Percentiles rank a stretch among this genome's conserved stretches.
These are phyloP conservation scores for Dactylellina leptospora DNA, from an alignment of 2,329 filamentous ascomycete species.

Conservation along the genomic window DNA sequence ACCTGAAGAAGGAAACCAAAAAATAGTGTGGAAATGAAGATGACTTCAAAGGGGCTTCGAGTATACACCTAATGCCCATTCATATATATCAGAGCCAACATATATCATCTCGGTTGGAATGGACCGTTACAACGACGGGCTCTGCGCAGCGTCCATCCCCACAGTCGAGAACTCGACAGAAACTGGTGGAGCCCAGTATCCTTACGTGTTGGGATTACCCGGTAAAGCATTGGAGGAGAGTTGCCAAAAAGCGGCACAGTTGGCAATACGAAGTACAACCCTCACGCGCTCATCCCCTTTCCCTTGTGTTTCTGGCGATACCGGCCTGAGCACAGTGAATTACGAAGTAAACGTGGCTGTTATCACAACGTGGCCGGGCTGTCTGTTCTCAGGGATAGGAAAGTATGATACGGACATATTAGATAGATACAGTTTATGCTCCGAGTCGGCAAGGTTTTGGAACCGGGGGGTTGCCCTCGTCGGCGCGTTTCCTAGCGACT, in stretches of 20 bases:
- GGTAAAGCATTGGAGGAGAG: conserved; percentile 6
- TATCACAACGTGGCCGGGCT: conserved; percentile 35
- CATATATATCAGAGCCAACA: too few relatives aligned
- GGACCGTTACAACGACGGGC: too few relatives aligned
- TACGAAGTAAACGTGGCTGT: conserved; percentile 21
- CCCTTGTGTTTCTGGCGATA: not conserved
- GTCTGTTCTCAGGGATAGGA: conserved; percentile 24
- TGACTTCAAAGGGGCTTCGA: not conserved
- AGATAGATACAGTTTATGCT: conserved; percentile 22
- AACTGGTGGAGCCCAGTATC: conserved; percentile 7
- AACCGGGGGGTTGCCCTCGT: not conserved
- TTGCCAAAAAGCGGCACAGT: not conserved
- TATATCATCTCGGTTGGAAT: too few relatives aligned
- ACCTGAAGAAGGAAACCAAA: too few relatives aligned
- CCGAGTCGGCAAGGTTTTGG: conserved; percentile 21
- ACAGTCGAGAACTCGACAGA: conserved; percentile 1
- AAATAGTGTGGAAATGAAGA: not conserved
- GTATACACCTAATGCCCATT: too few relatives aligned
- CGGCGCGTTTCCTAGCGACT: too few relatives aligned
- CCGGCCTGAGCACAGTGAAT: conserved; percentile 21
- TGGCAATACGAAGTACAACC: conserved; percentile 12
- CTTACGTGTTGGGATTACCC: conserved; percentile 19
- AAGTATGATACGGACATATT: conserved; percentile 20
- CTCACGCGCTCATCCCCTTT: conserved; percentile 16
- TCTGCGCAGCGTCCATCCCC: too few relatives aligned